A percentile compares a stretch with the other conserved stretches of the same genome.
These are phyloP conservation scores for Cerioporus squamosus DNA, from an alignment of 1,284 basidiomycete species.

Conservation along the genomic window DNA sequence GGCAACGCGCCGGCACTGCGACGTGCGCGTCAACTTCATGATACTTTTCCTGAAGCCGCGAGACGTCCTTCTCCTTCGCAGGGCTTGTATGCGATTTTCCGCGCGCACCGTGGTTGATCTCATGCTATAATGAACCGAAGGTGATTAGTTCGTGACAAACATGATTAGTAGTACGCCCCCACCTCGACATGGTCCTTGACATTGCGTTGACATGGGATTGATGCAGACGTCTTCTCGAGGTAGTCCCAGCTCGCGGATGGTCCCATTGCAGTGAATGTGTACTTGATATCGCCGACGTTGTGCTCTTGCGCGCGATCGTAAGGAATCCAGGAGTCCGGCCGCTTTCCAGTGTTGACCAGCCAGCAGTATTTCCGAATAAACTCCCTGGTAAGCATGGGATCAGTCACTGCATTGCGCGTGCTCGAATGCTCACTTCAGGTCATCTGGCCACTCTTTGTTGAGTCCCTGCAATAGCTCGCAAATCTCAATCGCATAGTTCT, in stretches of 20 bases:
- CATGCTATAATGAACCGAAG: no score
- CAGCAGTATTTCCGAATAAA: conserved; percentile 39
- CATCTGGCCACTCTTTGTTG: conserved; percentile 36
- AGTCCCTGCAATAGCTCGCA: conserved; percentile 42
- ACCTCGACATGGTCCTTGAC: conserved; percentile 18
- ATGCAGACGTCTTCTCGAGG: conserved; percentile 3
- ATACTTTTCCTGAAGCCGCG: not conserved
- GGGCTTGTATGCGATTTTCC: conserved; percentile 16
- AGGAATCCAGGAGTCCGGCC: conserved; percentile 29
- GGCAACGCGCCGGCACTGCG: not conserved
- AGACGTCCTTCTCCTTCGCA: conserved; percentile 6
- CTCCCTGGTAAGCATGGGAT: conserved; percentile 17
- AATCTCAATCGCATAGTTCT: conserved; percentile 24
- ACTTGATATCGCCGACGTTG: conserved; percentile 3
- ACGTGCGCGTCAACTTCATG: not conserved
- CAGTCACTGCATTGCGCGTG: not conserved
- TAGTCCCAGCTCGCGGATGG: conserved; percentile 14
- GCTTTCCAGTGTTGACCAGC: conserved; percentile 37
- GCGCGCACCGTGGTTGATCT: conserved; percentile 12
- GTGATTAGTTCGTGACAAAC: no score
- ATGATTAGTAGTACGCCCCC: no score
- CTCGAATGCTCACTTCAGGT: conserved; percentile 29
- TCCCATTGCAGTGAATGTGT: conserved; percentile 2
- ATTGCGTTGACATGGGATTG: conserved; percentile 15
- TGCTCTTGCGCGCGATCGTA: conserved; percentile 23